A percentile compares a stretch with the other conserved stretches of the same genome.
These are phyloP conservation scores for Vanrija sp. DNA, from an alignment of 1,284 basidiomycete species.

Conservation along the genomic window DNA sequence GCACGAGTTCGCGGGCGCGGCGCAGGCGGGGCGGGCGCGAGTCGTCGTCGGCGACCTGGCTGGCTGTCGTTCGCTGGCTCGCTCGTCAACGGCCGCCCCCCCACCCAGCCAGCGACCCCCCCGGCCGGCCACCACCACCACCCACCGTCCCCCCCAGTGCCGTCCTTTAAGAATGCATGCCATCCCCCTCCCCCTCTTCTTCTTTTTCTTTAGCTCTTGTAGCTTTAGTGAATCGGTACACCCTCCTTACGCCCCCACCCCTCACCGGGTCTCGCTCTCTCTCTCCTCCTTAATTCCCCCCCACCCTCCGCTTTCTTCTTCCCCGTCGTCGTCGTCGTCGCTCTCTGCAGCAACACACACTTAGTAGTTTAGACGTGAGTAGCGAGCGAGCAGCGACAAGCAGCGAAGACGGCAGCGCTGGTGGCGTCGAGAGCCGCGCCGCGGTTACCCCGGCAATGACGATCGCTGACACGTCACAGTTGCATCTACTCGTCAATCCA, in stretches of 20 bases:
- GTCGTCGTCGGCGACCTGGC: too few relatives aligned
- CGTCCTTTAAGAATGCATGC: not conserved
- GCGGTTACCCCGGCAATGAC: too few relatives aligned
- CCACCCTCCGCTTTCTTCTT: slow-evolving; percentile 1
- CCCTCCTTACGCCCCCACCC: slow-evolving; percentile 2
- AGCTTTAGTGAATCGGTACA: slow-evolving; percentile 16
- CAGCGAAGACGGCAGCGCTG: not conserved
- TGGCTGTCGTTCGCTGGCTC: too few relatives aligned
- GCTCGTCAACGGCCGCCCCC: not conserved
- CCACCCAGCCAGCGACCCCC: not conserved
- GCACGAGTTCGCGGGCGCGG: too few relatives aligned
- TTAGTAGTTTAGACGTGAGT: slow-evolving; percentile 4
- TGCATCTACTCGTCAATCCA: slow-evolving; percentile 1
- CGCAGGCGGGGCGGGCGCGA: too few relatives aligned
- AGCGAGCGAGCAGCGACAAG: not conserved
- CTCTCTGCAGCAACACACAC: too few relatives aligned
- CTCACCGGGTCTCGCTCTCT: slow-evolving; percentile 1
- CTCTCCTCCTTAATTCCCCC: not conserved
- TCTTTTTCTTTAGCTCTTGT: slow-evolving; percentile 16
- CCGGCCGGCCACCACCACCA: too few relatives aligned
- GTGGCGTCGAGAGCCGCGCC: not conserved
- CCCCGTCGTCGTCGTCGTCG: not conserved
- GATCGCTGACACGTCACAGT: not conserved
- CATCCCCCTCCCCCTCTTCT: not conserved
- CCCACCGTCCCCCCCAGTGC: not conserved